These are phyloP conservation scores for Diaporthe destruens DNA, from an alignment of 2,329 filamentous ascomycete genomes.

Conservation along the genomic window DNA sequence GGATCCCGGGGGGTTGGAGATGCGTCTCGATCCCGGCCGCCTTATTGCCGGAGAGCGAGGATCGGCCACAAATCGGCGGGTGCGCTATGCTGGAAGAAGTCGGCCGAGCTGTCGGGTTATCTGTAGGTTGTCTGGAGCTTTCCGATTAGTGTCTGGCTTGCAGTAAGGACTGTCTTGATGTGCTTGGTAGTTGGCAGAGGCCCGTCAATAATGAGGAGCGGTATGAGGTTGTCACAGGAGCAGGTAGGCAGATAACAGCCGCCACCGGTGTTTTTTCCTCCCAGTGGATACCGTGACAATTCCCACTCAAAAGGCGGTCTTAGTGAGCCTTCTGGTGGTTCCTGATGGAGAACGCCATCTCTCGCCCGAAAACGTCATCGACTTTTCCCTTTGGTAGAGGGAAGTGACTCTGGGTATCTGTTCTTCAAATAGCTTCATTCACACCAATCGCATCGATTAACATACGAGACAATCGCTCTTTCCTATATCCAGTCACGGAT, in stretches of 20 bases:
- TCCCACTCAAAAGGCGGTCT: not conserved
- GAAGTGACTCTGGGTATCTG: not conserved
- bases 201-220: not conserved
- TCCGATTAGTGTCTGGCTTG: not conserved
- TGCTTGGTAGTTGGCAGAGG: not conserved
- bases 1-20: constrained; percentile 13
- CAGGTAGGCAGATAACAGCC: not conserved
- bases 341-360: constrained; percentile 7
- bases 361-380: constrained; percentile 8
- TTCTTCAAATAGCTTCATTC: constrained; percentile 18
- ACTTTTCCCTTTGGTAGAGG: not conserved
- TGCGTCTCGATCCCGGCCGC: constrained; percentile 31
- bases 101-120: not conserved
- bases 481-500: not conserved
- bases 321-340: not conserved
- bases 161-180: not conserved
- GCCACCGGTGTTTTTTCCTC: not conserved
- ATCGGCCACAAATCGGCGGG: constrained; percentile 34
- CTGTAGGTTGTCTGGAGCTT: not conserved
- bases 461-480: constrained; percentile 11
- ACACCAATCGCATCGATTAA: not conserved
- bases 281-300: not conserved
- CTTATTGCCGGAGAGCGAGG: constrained; percentile 39
- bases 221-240: not conserved
- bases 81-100: constrained; percentile 14